Conservation (phyloP, 2,329 filamentous ascomycete genomes). For the Colletotrichum limetticola region DNA sequence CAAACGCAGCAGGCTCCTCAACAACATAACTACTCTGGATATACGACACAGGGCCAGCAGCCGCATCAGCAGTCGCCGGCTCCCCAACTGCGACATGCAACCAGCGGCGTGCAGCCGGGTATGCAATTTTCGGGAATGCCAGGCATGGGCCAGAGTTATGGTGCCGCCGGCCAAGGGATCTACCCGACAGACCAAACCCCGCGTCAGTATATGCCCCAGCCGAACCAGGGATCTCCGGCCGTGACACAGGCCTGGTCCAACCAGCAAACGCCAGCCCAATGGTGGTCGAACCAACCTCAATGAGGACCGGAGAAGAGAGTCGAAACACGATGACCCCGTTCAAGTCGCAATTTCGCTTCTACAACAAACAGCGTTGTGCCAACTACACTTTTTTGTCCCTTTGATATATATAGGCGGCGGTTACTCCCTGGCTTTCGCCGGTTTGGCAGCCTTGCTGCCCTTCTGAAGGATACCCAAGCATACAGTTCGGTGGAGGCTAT, state of each 20-base stretch:
- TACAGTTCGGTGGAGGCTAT: constrained; percentile 49
- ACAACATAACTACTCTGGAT: constrained; percentile 61
- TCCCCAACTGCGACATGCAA: constrained; percentile 69
- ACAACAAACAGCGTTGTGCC: constrained; percentile 9
- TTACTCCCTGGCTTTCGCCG: constrained; percentile 28
- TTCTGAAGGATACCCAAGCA: constrained; percentile 48
- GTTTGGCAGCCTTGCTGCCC: constrained; percentile 29
- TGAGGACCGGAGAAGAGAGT: constrained; percentile 32
- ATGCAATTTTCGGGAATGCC: constrained; percentile 74
- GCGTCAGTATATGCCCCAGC: constrained; percentile 75
- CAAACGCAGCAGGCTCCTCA: constrained; percentile 73
- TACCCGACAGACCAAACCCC: constrained; percentile 72
- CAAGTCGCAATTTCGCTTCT: constrained; percentile 5
- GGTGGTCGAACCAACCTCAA: constrained; percentile 63
- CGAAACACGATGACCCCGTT: background rate
- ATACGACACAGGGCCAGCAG: constrained; percentile 64
- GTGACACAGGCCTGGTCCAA: constrained; percentile 65
- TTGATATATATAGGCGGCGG: constrained; percentile 32
- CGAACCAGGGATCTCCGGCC: constrained; percentile 60
- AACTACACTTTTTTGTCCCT: constrained; percentile 29
- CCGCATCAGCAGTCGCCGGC: constrained; percentile 65
- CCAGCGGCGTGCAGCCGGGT: constrained; percentile 64
- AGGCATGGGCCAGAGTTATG: constrained; percentile 68
- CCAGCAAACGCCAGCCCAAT: constrained; percentile 71
- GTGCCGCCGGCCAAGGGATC: constrained; percentile 63